phyloP scores from a whole-genome alignment of 2,329 filamentous ascomycete genomes.

The Cladosporium sp. region DNA sequence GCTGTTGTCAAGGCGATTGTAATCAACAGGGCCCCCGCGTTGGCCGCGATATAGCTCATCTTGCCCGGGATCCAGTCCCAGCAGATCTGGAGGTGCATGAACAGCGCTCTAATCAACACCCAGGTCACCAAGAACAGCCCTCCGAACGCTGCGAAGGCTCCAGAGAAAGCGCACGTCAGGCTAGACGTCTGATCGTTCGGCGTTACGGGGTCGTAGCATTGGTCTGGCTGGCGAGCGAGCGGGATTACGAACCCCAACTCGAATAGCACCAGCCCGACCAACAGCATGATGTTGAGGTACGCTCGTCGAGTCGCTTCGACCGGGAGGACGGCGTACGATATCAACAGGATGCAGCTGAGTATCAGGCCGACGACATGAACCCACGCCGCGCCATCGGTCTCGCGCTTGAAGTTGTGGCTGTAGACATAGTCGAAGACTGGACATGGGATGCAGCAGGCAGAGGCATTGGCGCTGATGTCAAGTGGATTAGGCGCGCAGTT shows the following conservation, averaged over 20 bases:
- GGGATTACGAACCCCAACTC: slow-evolving; percentile 84
- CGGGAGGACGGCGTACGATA: slow-evolving; percentile 76
- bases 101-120: slow-evolving; percentile 61
- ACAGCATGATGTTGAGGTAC: slow-evolving; percentile 80
- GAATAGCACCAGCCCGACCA: slow-evolving; percentile 70
- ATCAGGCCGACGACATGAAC: slow-evolving; percentile 70
- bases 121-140: slow-evolving; percentile 79
- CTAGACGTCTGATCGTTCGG: slow-evolving; percentile 78
- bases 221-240: slow-evolving; percentile 68
- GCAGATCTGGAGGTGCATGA: slow-evolving; percentile 44
- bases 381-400: slow-evolving; percentile 72
- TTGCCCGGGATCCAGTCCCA: slow-evolving; percentile 40
- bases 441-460: slow-evolving; percentile 77
- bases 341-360: slow-evolving; percentile 70
- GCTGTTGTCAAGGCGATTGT: slow-evolving; percentile 37
- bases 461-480: slow-evolving; percentile 25
- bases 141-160: slow-evolving; percentile 74
- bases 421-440: slow-evolving; percentile 76
- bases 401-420: slow-evolving; percentile 56
- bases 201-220: slow-evolving; percentile 83
- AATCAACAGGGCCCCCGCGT: slow-evolving; percentile 36
- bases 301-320: slow-evolving; percentile 80
- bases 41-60: slow-evolving; percentile 37
- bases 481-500: slow-evolving; percentile 34
- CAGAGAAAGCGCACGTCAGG: slow-evolving; percentile 76